phyloP scores from a whole-genome alignment of 2,329 filamentous ascomycete species.

The Diplodia sapinea region DNA sequence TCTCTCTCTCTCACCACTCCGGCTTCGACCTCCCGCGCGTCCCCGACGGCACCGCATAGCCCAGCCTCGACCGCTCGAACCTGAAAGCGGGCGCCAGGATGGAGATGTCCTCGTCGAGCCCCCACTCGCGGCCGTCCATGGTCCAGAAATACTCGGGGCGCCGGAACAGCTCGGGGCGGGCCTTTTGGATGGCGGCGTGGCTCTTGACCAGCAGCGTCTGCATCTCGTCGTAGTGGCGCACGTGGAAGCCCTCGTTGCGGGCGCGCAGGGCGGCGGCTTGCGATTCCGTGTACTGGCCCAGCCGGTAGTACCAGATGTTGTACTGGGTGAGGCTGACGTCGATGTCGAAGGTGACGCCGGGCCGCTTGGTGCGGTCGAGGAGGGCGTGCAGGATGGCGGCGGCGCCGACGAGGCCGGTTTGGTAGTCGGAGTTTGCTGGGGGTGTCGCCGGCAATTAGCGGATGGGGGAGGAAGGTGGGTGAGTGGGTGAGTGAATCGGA shows the following conservation, averaged over 20 bases:
- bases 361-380: conserved; percentile 39
- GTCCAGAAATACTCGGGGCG: conserved; percentile 24
- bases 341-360: conserved; percentile 25
- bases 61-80: conserved; percentile 27
- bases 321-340: conserved; percentile 31
- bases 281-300: conserved; percentile 23
- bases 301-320: conserved; percentile 32
- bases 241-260: conserved; percentile 27
- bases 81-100: conserved; percentile 28
- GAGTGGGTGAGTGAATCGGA: not conserved
- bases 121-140: conserved; percentile 28
- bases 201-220: conserved; percentile 22
- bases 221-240: conserved; percentile 31
- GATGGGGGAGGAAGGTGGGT: not conserved
- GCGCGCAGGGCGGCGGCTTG: conserved; percentile 8
- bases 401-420: conserved; percentile 53
- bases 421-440: conserved; percentile 26
- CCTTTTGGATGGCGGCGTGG: conserved; percentile 9
- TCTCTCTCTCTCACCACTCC: not conserved
- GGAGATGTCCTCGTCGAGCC: conserved; percentile 20
- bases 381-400: conserved; percentile 52
- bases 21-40: conserved; percentile 27
- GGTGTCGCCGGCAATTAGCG: no score
- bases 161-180: conserved; percentile 18
- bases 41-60: conserved; percentile 20